These are phyloP conservation scores for Phaffia australis DNA, from an alignment of 768 basidiomycete species.

Conservation along the genomic window DNA sequence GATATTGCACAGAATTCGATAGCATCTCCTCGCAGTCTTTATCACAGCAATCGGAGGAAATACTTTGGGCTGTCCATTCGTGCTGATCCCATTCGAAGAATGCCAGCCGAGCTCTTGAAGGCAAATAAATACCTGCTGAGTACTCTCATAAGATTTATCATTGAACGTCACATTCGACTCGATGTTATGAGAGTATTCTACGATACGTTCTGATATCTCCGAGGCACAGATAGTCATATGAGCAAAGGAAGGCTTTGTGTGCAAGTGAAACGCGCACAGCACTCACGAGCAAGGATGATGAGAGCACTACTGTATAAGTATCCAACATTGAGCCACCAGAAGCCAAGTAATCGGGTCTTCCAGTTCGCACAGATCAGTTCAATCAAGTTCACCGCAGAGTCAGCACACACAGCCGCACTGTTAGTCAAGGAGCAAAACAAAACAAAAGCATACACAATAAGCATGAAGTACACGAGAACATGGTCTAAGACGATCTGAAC, in stretches of 20 bases:
- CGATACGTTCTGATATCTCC: no score
- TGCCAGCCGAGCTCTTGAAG: slow-evolving; percentile 16
- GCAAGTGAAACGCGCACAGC: not conserved
- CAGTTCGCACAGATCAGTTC: not conserved
- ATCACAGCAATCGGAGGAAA: slow-evolving; percentile 12
- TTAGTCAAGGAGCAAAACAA: not conserved
- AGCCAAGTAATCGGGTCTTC: slow-evolving; percentile 11
- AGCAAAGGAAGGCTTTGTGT: no score
- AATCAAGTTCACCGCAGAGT: slow-evolving; percentile 3
- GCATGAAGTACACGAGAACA: not conserved
- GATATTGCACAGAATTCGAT: slow-evolving; percentile 1
- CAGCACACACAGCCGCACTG: slow-evolving; percentile 7
- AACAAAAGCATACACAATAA: not conserved
- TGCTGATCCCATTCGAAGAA: not conserved
- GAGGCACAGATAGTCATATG: no score
- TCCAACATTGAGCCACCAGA: slow-evolving; percentile 17
- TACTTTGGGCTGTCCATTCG: not conserved
- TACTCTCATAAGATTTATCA: no score
- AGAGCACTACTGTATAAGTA: slow-evolving; percentile 4
- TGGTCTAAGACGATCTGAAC: not conserved
- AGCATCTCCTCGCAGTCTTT: slow-evolving; percentile 16
- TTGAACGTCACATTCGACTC: no score
- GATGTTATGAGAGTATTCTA: no score
- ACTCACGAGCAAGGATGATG: slow-evolving; percentile 14
- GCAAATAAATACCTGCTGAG: not conserved